Evolutionary conservation across 495 filamentous ascomycete species (phyloP), one percentile per base, ranked within the genome.

Genomic region (Chaetomidium leptoderma): DNA sequence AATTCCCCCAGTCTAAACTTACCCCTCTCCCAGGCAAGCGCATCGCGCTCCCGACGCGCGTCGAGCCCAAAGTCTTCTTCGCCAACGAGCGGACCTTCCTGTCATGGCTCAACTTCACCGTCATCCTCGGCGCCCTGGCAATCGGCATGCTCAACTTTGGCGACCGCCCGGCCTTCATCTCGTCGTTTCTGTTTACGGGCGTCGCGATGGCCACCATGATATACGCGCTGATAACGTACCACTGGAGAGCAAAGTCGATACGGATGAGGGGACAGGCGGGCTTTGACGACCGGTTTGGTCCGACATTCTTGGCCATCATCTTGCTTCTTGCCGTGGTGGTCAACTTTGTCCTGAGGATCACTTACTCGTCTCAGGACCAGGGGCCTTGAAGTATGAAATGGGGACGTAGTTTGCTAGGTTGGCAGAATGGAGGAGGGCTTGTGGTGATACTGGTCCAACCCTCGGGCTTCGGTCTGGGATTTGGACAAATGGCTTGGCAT

Each of bases 61-160:
- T 99, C 73, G 93, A 99, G 71, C 93, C 93, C 37, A 99, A 99
- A 74, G 93, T 98, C 76, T 99, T 97, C 85, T 99, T 99, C 81
- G 93, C 93, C 72, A 97, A 97, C 78, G 93, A 99, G 78, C 91
- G 93, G 51, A 99, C 93, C 39, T 99, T 97, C 68, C 85, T 99
- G 66, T 93, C 89, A 68, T 99, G 95, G 95, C 88, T 99, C 64
- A 97, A 97, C 79, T 97, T 97, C 81, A 93, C 89, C 68, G 92
- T 97, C 67, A 92, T 99, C 72, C 85, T 99, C 40, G 93, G 93
- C 66, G 92, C 92, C 52, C 84, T 99, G 49, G 92, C 92, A 26
- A 86, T 97, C 55, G 93, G 95, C 52, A 89, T 99, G 59, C 82
- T 99, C 60, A 99, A 99, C 80, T 99, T 99, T 66, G 92, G 93